Evolutionary conservation across 176 grass and related monocot genomes (phyloP), one percentile per base, ranked within the genome.

Genomic region (Rhynchospora tenuis): DNA sequence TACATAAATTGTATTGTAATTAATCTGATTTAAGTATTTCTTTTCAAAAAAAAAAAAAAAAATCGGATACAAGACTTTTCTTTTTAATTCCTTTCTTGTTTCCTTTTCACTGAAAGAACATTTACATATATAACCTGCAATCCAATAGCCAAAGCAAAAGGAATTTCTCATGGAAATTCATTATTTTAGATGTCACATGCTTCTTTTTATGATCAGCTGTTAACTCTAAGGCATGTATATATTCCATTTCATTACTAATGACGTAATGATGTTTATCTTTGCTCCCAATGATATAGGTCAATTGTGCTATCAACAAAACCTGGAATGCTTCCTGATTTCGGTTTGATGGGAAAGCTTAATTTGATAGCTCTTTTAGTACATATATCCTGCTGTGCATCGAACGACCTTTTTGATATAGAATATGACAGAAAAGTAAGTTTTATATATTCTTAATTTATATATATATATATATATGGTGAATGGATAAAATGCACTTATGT

Each of bases 231-330:
- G 70, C 69, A 65, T 65, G n/a, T n/a, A 28, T 15, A 27, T 28
- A 43, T 44, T 42, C 1, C 19, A n/a, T 42, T 70, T 15, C 43
- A 3, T 70, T 45, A 70, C 15, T 70, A 70, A 70, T n/a, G 59
- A 61, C 8, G 6, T 70, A 5, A 70, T n/a, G 59, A 61, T 22
- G 6, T 70, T 1, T 33, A 55, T 55, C 7, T 28, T 9, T 29
- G 23, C 14, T 29, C 3, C 24, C 14, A 28, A 55, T 76, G 73
- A 48, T 45, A 76, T 45, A 76, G 73, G 73, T 54, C 73, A 76
- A 52, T 76, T 55, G 22, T 55, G 48, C 6, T 76, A 47, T 23
- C 73, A 76, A 55, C 73, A 76, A 51, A 76, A 76, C 73, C 73
- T 17, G 73, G 73, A 55, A 55, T 9, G 7, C 48, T 76, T 76